Base-by-base conservation (phyloP, 176 grass and related monocot species). In the Triticum urartu region DNA sequence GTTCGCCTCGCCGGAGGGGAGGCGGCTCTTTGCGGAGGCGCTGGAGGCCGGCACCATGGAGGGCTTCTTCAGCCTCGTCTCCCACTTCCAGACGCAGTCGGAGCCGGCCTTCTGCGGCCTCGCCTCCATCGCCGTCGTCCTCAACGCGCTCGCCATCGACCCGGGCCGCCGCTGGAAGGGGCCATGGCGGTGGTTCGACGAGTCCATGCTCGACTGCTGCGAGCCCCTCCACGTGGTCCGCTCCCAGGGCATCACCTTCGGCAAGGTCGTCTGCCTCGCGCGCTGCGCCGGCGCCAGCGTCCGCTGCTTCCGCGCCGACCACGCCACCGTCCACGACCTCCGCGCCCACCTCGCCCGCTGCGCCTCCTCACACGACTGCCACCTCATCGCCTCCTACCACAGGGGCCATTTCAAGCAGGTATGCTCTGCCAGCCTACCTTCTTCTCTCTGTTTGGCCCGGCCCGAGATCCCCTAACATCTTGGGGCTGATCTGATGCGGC, bases 141-240 rank as follows among this genome's bases (percentile, higher is more conserved):
- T 94, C 75, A 96, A 96, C 79, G 94, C 94, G 63, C 94, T 96
- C 87, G 82, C 94, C 56, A 94, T 94, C 88, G 91, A 96, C 88
- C 94, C 91, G 1, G 85, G 68, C 39, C 89, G 89, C 54, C 81
- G 85, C 9, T 88, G 94, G 82, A 96, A 96, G 87, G 94, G 91
- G 38, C 95, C 93, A 35, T 95, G 96, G 96, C 85, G 96, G 36
- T 98, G 96, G 96, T 98, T 95, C 86, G 96, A 98, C 36, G 96
- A 98, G 90, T 92, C 96, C 70, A 98, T 98, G 96, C 89, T 98
- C 47, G 96, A 98, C 33, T 98, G 93, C 83, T 98, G 93, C 89
- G 96, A 98, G 66, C 93, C 95, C 75, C 89, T 98, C 86, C 72
- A 88, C 43, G 89, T 83, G 90, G 82, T 98, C 56, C 92, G 92